A percentile compares a stretch with the other conserved stretches of the same genome.
Evolutionary conservation across 148 eudicot species (phyloP).

Genomic region (Rheum nobile): DNA sequence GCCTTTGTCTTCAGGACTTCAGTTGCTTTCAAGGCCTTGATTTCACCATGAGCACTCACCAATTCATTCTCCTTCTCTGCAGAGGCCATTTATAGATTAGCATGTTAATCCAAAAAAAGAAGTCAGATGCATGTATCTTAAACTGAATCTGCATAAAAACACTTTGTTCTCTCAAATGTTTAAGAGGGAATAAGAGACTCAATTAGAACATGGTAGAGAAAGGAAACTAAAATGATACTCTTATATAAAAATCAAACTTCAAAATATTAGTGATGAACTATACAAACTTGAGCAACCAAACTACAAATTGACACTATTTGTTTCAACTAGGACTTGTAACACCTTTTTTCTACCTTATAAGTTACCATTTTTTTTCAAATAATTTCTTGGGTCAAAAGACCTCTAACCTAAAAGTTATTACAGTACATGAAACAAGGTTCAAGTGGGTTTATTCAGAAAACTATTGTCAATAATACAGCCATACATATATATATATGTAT

Average conservation of each 20-base stretch:
- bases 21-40: constrained; percentile 56
- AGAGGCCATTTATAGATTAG: not conserved
- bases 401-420: not conserved
- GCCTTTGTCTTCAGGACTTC: constrained; percentile 69
- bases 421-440: not conserved
- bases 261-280: not conserved
- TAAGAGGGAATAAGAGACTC: no score
- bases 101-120: not conserved
- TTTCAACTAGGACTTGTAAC: not conserved
- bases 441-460: not conserved
- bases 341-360: not conserved
- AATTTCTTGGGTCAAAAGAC: not conserved
- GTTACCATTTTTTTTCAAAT: not conserved
- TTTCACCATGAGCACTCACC: constrained; percentile 53
- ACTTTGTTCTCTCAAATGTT: no score
- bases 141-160: no score
- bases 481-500: not conserved
- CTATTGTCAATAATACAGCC: not conserved
- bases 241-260: no score
- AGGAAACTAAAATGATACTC: not conserved
- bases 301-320: no score
- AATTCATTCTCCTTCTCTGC: constrained; percentile 68
- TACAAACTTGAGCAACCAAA: no score
- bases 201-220: no score
- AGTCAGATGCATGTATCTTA: no score